Percentiles rank a stretch among this genome's conserved stretches.
Evolutionary conservation across 2,329 filamentous ascomycete genomes (phyloP).

Genomic region (Aspergillus ochraceus): DNA sequence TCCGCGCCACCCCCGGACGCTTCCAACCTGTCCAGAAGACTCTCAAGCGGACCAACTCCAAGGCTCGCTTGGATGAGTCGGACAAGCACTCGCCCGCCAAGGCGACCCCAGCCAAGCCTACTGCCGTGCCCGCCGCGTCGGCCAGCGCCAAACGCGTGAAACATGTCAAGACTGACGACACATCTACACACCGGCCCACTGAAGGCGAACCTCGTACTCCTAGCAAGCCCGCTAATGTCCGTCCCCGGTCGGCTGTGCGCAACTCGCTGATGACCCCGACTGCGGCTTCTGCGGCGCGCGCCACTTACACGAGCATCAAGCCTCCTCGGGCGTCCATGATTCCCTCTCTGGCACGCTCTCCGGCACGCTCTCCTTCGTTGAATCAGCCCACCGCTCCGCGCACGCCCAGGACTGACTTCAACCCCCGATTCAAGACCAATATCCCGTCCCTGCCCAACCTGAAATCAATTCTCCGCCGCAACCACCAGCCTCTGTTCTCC

Average conservation of each 20-base stretch:
- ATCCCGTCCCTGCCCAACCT: constrained; percentile 55
- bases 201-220: constrained; percentile 23
- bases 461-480: constrained; percentile 63
- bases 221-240: constrained; percentile 22
- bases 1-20: constrained; percentile 50
- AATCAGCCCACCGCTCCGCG: constrained; percentile 49
- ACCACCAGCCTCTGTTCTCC: constrained; percentile 60
- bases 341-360: constrained; percentile 53
- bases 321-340: constrained; percentile 55
- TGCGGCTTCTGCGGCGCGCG: constrained; percentile 68
- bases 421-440: constrained; percentile 42
- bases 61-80: constrained; percentile 64
- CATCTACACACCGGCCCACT: constrained; percentile 57
- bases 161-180: constrained; percentile 66
- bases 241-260: constrained; percentile 48
- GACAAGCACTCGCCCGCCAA: constrained; percentile 40
- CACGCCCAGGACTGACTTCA: constrained; percentile 49
- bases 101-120: constrained; percentile 36
- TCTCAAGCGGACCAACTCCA: constrained; percentile 56
- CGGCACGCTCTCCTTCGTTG: constrained; percentile 52
- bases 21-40: constrained; percentile 42
- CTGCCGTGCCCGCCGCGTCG: constrained; percentile 20
- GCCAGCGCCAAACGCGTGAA: constrained; percentile 69
- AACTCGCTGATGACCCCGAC: constrained; percentile 73
- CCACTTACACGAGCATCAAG: constrained; percentile 51